Base-by-base conservation (phyloP, 352 stramenopile species). In the Pythium dissotocum region DNA sequence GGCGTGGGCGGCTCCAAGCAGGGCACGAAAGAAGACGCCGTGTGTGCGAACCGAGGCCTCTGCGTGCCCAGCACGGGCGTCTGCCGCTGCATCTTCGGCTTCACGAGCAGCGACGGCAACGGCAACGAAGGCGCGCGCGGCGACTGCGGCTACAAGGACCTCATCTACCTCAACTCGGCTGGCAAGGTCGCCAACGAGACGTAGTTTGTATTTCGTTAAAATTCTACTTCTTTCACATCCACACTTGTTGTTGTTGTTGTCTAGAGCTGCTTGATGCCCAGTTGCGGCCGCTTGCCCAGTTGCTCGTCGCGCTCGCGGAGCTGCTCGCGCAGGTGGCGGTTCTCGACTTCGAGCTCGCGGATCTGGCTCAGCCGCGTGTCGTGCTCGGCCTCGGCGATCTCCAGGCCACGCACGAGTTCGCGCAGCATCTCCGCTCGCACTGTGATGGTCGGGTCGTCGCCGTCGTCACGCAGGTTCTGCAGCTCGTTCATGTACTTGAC, bases 101-200 rank as follows among this genome's bases (percentile, higher is more conserved):
- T 93, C 67, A 90, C 76, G 18, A 93, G 82, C 61, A 93, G 83
- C 57, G 85, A 95, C 51, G 86, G 86, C 30, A 81, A 82, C 56
- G 93, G 90, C 30, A 88, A 86, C 26, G 82, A 87, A 69, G 93
- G 94, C 21, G 81, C 77, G 28, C 81, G 93, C 24, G 95, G 94
- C 18, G 94, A 98, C 70, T 98, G 96, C 70, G 94, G 94, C 4
- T 97, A 90, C 75, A 79, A 78, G 67, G 83, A 91, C 40, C 78
- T 79, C 6, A 73, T 93, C 53, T 93, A 91, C 58, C 58, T 93
- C 51, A 89, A 87, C 30, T 90, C 82, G 59, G 83, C 82, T 0
- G 85, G 79, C 55, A 79, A 85, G 59, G 69, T 86, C 12, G 85
- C 81, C 10, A 91, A 90, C 53, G 72, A 82, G 58, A 64, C 73